Conservation (phyloP, 164 flowering plant species). For the Chimonanthus salicifolius region DNA sequence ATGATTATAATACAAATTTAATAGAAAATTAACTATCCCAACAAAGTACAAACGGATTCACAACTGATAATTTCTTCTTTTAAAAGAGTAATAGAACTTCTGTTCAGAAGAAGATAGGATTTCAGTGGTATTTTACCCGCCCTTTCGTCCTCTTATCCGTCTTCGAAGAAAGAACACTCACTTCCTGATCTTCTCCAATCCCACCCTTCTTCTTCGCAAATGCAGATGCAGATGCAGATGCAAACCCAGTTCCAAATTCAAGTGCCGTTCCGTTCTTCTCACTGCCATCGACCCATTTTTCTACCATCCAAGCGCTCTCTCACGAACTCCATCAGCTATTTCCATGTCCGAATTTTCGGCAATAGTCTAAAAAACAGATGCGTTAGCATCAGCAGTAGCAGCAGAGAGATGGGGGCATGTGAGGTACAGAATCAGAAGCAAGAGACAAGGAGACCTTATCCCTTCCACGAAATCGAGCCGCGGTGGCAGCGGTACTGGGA, state of each 20-base stretch:
- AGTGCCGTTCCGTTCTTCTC: conserved; percentile 14
- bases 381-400: neutral
- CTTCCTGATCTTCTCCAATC: neutral
- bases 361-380: neutral
- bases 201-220: neutral
- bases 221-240: conserved; percentile 1
- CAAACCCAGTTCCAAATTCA: conserved; percentile 17
- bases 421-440: conserved; percentile 9
- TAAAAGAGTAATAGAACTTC: neutral
- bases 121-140: neutral
- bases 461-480: conserved; percentile 85
- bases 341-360: conserved; percentile 6
- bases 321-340: neutral
- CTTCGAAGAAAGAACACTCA: neutral
- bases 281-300: conserved; percentile 4
- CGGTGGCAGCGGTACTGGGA: conserved; percentile 93
- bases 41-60: too few relatives aligned
- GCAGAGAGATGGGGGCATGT: neutral
- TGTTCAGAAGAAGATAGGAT: neutral
- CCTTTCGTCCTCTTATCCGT: neutral
- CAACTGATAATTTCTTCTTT: too few relatives aligned
- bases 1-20: too few relatives aligned
- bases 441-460: conserved; percentile 40
- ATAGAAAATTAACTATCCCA: too few relatives aligned
- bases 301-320: neutral